Evolutionary conservation across 225 moss, liverwort and hornwort species (phyloP).

Genomic region (Sphagnum contortum): DNA sequence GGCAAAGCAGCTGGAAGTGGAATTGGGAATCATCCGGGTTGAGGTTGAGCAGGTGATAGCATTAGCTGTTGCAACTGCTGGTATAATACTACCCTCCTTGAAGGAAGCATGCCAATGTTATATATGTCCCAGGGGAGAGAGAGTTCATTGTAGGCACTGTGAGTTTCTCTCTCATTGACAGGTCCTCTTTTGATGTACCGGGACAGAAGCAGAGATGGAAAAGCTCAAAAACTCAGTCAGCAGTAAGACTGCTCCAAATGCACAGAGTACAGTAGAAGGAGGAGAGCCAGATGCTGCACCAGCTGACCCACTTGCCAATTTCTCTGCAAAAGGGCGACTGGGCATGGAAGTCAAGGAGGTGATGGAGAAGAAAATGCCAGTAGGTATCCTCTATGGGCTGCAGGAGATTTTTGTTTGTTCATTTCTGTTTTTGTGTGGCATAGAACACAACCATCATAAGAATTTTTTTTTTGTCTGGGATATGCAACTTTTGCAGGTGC

Average conservation of each 20-base stretch:
- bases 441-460: too few relatives aligned
- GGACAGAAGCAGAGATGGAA: too few relatives aligned
- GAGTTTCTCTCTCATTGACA: too few relatives aligned
- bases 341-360: constrained; percentile 40
- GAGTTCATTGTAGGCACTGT: too few relatives aligned
- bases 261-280: not conserved
- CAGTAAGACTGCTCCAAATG: not conserved
- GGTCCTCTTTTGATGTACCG: too few relatives aligned
- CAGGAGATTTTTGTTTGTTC: too few relatives aligned
- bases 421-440: too few relatives aligned
- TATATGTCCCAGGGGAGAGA: too few relatives aligned
- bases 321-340: constrained; percentile 14
- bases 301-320: not conserved
- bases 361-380: constrained; percentile 17
- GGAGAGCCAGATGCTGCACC: not conserved
- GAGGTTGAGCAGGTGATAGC: constrained; percentile 41
- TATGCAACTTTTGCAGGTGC: constrained; percentile 12
- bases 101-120: too few relatives aligned
- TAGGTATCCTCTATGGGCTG: not conserved
- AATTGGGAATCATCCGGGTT: constrained; percentile 42
- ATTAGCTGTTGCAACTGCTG: constrained; percentile 43
- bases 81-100: constrained; percentile 6
- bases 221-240: too few relatives aligned
- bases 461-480: too few relatives aligned
- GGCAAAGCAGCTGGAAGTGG: constrained; percentile 41